Conservation (phyloP, 768 basidiomycete species). For the Suillus decipiens region DNA sequence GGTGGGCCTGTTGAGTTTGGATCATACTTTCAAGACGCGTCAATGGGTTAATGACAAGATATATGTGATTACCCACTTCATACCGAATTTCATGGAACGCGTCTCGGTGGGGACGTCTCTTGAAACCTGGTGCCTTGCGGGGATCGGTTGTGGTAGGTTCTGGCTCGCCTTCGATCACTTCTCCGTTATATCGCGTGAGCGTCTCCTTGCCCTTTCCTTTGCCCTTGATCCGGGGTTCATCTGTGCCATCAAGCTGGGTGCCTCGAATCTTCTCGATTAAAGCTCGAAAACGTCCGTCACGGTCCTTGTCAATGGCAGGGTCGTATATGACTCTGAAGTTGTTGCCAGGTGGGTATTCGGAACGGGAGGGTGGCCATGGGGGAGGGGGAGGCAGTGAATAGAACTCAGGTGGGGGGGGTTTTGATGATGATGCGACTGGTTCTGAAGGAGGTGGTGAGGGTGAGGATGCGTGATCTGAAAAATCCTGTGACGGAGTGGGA, state of each 20-base stretch:
- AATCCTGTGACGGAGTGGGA: constrained; percentile 22
- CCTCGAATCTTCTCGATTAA: constrained; percentile 44
- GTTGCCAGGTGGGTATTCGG: constrained; percentile 48
- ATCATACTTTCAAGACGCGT: constrained; percentile 60
- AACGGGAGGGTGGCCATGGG: constrained; percentile 56
- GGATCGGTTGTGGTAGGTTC: constrained; percentile 54
- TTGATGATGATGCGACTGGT: constrained; percentile 31
- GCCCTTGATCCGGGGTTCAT: constrained; percentile 52
- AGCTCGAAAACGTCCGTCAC: constrained; percentile 39
- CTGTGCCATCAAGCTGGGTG: constrained; percentile 32
- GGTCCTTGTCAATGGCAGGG: constrained; percentile 50
- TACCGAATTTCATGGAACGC: constrained; percentile 52
- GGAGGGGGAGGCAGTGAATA: constrained; percentile 48
- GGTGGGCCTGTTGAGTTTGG: constrained; percentile 67
- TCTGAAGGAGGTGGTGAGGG: constrained; percentile 23
- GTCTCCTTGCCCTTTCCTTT: constrained; percentile 67
- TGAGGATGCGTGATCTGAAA: constrained; percentile 24
- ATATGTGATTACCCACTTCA: constrained; percentile 45
- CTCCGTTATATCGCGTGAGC: constrained; percentile 55
- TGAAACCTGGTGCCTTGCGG: constrained; percentile 44
- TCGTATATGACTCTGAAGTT: constrained; percentile 69
- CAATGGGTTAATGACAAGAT: constrained; percentile 7
- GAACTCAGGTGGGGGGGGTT: constrained; percentile 30
- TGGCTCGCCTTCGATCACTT: constrained; percentile 47
- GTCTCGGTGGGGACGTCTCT: constrained; percentile 33